Conservation (phyloP, 495 filamentous ascomycete genomes). For the Aspergillus asperescens region DNA sequence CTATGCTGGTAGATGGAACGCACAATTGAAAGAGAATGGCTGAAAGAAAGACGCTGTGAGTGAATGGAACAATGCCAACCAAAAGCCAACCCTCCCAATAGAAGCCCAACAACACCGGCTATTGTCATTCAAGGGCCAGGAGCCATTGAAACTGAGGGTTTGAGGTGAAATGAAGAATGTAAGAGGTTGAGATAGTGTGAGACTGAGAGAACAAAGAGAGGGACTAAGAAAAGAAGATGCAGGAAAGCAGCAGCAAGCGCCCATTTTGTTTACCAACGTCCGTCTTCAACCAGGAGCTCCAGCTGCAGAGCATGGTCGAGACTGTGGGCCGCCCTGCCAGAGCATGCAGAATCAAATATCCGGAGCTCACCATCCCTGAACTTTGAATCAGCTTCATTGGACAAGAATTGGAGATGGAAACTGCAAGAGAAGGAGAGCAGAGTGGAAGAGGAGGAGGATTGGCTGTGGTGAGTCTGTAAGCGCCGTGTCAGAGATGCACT, state of each 20-base stretch:
- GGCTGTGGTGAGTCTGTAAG: constrained; percentile 16
- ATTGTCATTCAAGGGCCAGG: constrained; percentile 12
- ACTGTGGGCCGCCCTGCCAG: neutral
- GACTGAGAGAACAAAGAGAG: constrained; percentile 1
- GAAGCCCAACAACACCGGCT: constrained; percentile 2
- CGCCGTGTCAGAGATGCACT: constrained; percentile 21
- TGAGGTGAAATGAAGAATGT: neutral
- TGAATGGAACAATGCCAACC: constrained; percentile 13
- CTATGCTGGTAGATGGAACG: constrained; percentile 9
- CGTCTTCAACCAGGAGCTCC: neutral
- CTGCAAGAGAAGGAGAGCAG: constrained; percentile 10
- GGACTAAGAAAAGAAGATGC: constrained; percentile 4
- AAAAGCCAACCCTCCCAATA: constrained; percentile 5
- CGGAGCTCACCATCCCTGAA: neutral
- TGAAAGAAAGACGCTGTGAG: constrained; percentile 5
- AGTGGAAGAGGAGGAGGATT: constrained; percentile 13
- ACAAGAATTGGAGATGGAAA: neutral
- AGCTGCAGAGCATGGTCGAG: constrained; percentile 1
- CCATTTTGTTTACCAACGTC: constrained; percentile 7
- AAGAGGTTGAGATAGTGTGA: neutral
- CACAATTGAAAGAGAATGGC: constrained; percentile 1
- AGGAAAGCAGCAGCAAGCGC: neutral
- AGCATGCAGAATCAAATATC: constrained; percentile 11
- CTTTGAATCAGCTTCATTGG: constrained; percentile 3
- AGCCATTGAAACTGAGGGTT: neutral